Percentiles rank a stretch among this genome's conserved stretches.
Evolutionary conservation across 768 basidiomycete species (phyloP).

Genomic region (Lepiota brunneoincarnata): DNA sequence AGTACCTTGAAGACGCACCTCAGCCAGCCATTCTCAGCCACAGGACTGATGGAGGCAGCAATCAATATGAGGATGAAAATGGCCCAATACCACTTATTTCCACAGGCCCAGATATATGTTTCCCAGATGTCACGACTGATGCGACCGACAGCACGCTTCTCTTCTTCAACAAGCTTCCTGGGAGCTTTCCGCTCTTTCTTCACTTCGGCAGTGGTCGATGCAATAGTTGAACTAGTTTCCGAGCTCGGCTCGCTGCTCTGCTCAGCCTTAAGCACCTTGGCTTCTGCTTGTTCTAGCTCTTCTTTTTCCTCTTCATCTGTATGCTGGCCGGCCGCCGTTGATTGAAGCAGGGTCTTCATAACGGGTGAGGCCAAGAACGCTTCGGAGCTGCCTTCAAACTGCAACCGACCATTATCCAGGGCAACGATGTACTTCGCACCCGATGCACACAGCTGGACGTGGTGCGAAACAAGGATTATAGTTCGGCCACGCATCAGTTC

Average conservation of each 20-base stretch:
- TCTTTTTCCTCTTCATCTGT: slow-evolving; percentile 54
- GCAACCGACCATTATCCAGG: slow-evolving; percentile 77
- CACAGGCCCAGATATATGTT: slow-evolving; percentile 34
- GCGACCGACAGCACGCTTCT: slow-evolving; percentile 72
- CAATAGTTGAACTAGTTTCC: slow-evolving; percentile 38
- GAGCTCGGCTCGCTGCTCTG: slow-evolving; percentile 43
- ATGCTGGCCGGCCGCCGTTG: slow-evolving; percentile 33
- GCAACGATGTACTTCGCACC: slow-evolving; percentile 82
- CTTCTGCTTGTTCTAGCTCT: slow-evolving; percentile 40
- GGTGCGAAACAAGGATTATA: slow-evolving; percentile 91
- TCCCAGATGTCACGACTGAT: slow-evolving; percentile 67
- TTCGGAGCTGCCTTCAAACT: slow-evolving; percentile 66
- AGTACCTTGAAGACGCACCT: slow-evolving; percentile 29
- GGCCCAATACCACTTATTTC: slow-evolving; percentile 55
- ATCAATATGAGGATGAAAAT: slow-evolving; percentile 51
- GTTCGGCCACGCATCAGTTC: slow-evolving; percentile 80
- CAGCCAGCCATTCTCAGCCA: slow-evolving; percentile 72
- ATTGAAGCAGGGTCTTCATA: slow-evolving; percentile 64
- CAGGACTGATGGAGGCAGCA: slow-evolving; percentile 60
- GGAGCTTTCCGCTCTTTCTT: slow-evolving; percentile 42
- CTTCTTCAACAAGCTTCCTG: slow-evolving; percentile 83
- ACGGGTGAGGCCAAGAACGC: slow-evolving; percentile 67
- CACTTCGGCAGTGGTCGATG: slow-evolving; percentile 25
- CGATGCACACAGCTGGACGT: slow-evolving; percentile 83
- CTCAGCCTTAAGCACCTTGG: slow-evolving; percentile 33